Evolutionary conservation across 768 basidiomycete genomes (phyloP).

Genomic region (Tricholomella constricta): DNA sequence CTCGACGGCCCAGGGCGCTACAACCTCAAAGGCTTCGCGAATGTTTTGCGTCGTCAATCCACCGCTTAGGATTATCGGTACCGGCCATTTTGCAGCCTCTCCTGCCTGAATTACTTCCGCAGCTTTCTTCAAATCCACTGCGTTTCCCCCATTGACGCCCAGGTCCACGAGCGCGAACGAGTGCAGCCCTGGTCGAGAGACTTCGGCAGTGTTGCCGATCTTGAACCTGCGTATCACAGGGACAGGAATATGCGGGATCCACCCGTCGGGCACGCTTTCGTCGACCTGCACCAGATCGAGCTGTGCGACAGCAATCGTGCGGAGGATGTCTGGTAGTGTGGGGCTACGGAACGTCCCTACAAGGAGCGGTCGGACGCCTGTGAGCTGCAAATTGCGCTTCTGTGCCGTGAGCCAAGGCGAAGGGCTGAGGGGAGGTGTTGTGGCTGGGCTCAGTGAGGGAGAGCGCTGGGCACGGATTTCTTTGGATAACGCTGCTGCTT

Average conservation of each 20-base stretch:
- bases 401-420: constrained; percentile 18
- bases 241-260: constrained; percentile 20
- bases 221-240: constrained; percentile 23
- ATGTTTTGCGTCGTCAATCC: neutral
- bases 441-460: neutral
- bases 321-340: constrained; percentile 17
- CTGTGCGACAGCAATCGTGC: constrained; percentile 7
- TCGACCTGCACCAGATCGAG: constrained; percentile 19
- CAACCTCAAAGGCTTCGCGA: neutral
- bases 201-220: neutral
- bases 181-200: constrained; percentile 10
- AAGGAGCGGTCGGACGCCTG: constrained; percentile 5
- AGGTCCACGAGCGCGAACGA: constrained; percentile 7
- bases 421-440: neutral
- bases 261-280: constrained; percentile 15
- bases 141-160: neutral
- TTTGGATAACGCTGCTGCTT: constrained; percentile 8
- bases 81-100: constrained; percentile 11
- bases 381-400: constrained; percentile 5
- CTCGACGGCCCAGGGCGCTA: constrained; percentile 8
- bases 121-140: neutral
- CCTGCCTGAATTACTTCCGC: constrained; percentile 8
- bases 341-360: constrained; percentile 19
- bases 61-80: constrained; percentile 12
- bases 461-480: constrained; percentile 1